These are phyloP conservation scores for Sclerotiophoma versabilis DNA, from an alignment of 2,329 filamentous ascomycete species.

Conservation along the genomic window DNA sequence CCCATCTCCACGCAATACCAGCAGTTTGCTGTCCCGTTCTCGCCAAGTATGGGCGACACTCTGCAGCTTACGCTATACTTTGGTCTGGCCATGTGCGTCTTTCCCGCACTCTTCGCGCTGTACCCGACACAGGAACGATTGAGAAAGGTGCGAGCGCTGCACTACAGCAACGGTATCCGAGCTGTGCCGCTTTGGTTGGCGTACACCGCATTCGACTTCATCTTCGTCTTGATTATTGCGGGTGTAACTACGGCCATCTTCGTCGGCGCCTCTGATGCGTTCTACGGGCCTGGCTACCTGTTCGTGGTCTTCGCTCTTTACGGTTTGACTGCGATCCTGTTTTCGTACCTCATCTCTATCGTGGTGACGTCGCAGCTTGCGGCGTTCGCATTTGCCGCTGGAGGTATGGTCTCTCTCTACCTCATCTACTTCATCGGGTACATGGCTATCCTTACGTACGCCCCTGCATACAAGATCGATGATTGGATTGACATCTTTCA, in stretches of 20 bases:
- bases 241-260: conserved; percentile 74
- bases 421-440: conserved; percentile 57
- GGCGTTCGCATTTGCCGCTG: conserved; percentile 83
- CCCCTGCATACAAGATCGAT: conserved; percentile 73
- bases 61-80: conserved; percentile 84
- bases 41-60: conserved; percentile 72
- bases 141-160: conserved; percentile 78
- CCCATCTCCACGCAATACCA: conserved; percentile 76
- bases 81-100: conserved; percentile 76
- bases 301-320: conserved; percentile 84
- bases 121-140: conserved; percentile 88
- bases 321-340: conserved; percentile 76
- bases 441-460: conserved; percentile 73
- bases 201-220: conserved; percentile 81
- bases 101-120: conserved; percentile 85
- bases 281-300: conserved; percentile 81
- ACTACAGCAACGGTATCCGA: conserved; percentile 91
- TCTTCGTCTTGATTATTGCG: conserved; percentile 72
- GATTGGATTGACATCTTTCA: conserved; percentile 71
- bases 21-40: conserved; percentile 77
- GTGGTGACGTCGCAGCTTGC: conserved; percentile 80
- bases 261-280: conserved; percentile 67
- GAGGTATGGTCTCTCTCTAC: conserved; percentile 68
- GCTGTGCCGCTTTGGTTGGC: conserved; percentile 84
- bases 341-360: conserved; percentile 83